Base-by-base conservation (phyloP, 177 flowering plant genomes). In the Telopea speciosissima region DNA sequence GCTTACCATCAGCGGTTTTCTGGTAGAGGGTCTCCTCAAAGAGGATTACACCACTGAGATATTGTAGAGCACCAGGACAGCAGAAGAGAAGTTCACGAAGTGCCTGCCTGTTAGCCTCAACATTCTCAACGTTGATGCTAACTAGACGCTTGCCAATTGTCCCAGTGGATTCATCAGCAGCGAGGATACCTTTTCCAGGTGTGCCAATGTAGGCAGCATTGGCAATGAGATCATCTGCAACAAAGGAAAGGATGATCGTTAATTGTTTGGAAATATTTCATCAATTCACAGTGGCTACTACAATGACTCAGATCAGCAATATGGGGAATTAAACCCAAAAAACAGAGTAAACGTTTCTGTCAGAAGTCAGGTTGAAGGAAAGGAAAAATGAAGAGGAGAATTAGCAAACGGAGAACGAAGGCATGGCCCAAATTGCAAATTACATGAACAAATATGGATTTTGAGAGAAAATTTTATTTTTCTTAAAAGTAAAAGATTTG, bases 31-130 rank as follows among this genome's bases (percentile, higher is more conserved):
- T 82, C 63, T 82, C 84, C 77, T 79, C 85, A 26, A 80, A 84
- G 23, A 84, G 79, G 68, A 84, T 82, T 17, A 82, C 83, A 54
- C 87, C 87, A 70, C 87, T 84, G 16, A 84, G 75, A 74, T 70
- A 76, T 8, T 84, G 70, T 25, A 84, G 81, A 19, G 77, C 79
- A 66, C 85, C 87, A 9, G 87, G 85, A 40, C 83, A 72, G 74
- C 77, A 68, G 74, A 84, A 80, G 67, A 84, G 82, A 66, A 84
- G 85, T 69, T 84, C 87, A 23, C 87, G 82, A 49, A 84, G 85
- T 21, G 84, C 82, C 62, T 77, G 62, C 63, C 81, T 73, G 79
- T 80, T 82, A 9, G 79, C 45, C 73, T 82, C 85, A n/a, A 63
- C 68, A 23, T 82, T 82, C 76, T 82, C 85, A 3, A 82, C 85